A percentile compares a stretch with the other conserved stretches of the same genome.
Conservation (phyloP, 2,329 filamentous ascomycete genomes). For the Diaporthe humulicola region DNA sequence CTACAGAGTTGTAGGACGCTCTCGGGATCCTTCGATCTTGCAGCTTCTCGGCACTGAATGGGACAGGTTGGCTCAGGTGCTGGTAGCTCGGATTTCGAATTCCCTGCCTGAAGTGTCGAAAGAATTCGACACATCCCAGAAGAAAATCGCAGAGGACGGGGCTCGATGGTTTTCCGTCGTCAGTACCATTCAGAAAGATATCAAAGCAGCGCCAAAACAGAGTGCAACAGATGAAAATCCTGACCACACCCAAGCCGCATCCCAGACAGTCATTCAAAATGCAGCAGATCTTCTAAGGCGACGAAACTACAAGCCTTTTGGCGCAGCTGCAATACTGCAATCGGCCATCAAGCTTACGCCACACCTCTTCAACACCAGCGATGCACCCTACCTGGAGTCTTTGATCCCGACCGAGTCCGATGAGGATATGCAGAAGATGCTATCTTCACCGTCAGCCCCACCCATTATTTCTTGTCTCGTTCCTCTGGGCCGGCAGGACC, state of each 20-base stretch:
- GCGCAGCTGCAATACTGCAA: slow-evolving; percentile 62
- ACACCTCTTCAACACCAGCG: slow-evolving; percentile 54
- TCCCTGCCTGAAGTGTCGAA: slow-evolving; percentile 87
- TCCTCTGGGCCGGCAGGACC: slow-evolving; percentile 59
- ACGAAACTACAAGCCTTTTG: slow-evolving; percentile 70
- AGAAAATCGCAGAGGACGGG: slow-evolving; percentile 74
- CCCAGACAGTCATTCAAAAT: slow-evolving; percentile 51
- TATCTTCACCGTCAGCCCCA: slow-evolving; percentile 77
- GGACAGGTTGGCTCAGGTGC: slow-evolving; percentile 68
- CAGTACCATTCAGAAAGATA: slow-evolving; percentile 55
- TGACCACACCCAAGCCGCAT: slow-evolving; percentile 46
- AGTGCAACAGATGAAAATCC: slow-evolving; percentile 42
- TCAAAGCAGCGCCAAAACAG: slow-evolving; percentile 41
- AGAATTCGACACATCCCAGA: slow-evolving; percentile 80
- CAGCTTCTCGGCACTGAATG: slow-evolving; percentile 70
- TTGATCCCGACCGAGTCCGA: slow-evolving; percentile 65
- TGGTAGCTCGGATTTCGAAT: slow-evolving; percentile 77
- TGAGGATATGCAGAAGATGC: slow-evolving; percentile 68
- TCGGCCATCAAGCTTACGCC: slow-evolving; percentile 57
- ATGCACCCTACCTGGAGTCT: slow-evolving; percentile 53
- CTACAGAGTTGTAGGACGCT: slow-evolving; percentile 59
- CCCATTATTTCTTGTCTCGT: slow-evolving; percentile 77
- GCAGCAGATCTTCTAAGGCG: slow-evolving; percentile 59
- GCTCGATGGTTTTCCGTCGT: slow-evolving; percentile 76
- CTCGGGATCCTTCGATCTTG: slow-evolving; percentile 57